Percentiles rank a stretch among this genome's conserved stretches.
Evolutionary conservation across 345 rosid genomes (phyloP).

Genomic region (Microthlaspi erraticum): DNA sequence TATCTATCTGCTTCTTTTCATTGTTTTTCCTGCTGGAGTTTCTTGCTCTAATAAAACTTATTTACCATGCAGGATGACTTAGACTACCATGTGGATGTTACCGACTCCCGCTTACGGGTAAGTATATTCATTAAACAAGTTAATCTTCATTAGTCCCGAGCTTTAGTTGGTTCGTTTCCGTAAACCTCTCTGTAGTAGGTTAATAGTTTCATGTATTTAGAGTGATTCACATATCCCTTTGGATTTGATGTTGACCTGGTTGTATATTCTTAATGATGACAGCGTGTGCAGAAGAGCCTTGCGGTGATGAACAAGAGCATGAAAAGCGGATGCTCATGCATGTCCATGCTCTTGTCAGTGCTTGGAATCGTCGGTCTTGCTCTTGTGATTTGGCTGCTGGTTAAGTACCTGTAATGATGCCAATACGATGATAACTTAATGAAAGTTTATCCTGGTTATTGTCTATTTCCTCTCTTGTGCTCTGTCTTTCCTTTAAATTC

Average conservation of each 20-base stretch:
- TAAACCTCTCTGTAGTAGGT: background rate
- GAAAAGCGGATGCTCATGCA: slow-evolving; percentile 89
- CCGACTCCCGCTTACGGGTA: slow-evolving; percentile 90
- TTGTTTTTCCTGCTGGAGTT: background rate
- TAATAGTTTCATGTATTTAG: background rate
- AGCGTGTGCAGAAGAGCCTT: slow-evolving; percentile 95
- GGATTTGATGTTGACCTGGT: slow-evolving; percentile 29
- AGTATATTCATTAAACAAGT: slow-evolving; percentile 21
- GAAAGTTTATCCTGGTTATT: background rate
- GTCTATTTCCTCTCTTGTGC: slow-evolving; percentile 24
- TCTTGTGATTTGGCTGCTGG: slow-evolving; percentile 66
- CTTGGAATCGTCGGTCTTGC: slow-evolving; percentile 79
- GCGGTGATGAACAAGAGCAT: slow-evolving; percentile 90
- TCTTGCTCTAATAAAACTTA: background rate
- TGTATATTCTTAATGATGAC: slow-evolving; percentile 39
- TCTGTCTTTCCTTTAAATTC: slow-evolving; percentile 12
- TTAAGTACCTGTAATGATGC: slow-evolving; percentile 72
- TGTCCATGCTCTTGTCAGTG: slow-evolving; percentile 83
- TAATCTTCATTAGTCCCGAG: background rate
- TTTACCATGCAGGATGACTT: slow-evolving; percentile 75
- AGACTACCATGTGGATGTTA: slow-evolving; percentile 87
- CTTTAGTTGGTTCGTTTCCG: background rate
- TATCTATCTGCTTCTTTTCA: slow-evolving; percentile 10
- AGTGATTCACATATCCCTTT: background rate
- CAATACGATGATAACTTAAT: slow-evolving; percentile 12